Evolutionary conservation across 768 basidiomycete genomes (phyloP).

Genomic region (Lactarius indigo): DNA sequence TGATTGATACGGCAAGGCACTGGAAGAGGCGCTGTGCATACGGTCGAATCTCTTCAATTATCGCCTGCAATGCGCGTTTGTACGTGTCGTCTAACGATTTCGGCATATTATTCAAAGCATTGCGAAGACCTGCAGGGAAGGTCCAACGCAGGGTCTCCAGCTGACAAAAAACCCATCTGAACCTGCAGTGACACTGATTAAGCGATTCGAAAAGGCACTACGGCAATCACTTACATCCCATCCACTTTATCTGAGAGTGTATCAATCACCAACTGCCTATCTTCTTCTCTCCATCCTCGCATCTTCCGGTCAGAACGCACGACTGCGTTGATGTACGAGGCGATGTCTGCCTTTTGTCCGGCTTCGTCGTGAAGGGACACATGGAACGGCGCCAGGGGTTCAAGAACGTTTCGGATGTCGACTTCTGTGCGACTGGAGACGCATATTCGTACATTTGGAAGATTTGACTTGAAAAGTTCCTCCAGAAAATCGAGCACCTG

Average conservation of each 20-base stretch:
- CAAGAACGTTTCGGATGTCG: not conserved
- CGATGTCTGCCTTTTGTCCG: constrained; percentile 2
- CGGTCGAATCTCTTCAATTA: not conserved
- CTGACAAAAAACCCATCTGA: constrained; percentile 6
- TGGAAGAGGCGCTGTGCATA: constrained; percentile 10
- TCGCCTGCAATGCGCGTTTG: not conserved
- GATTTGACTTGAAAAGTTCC: not conserved
- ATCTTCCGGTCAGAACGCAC: not conserved
- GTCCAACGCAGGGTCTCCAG: not conserved
- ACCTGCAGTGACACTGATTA: not conserved
- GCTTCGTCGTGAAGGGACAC: not conserved
- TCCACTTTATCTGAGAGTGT: not conserved
- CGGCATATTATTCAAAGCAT: not conserved
- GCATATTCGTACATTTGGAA: constrained; percentile 1
- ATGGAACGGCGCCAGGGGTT: not conserved
- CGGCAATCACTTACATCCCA: not conserved
- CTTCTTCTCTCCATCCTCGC: not conserved
- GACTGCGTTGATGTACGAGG: not conserved
- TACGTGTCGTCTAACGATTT: constrained; percentile 6
- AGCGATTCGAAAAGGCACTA: not conserved
- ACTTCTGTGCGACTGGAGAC: constrained; percentile 1
- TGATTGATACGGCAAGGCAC: not conserved
- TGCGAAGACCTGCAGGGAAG: not conserved
- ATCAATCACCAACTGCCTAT: not conserved
- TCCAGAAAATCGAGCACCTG: not conserved